These are phyloP conservation scores for Phytophthora podocarpi DNA, from an alignment of 352 stramenopile genomes.

Conservation along the genomic window DNA sequence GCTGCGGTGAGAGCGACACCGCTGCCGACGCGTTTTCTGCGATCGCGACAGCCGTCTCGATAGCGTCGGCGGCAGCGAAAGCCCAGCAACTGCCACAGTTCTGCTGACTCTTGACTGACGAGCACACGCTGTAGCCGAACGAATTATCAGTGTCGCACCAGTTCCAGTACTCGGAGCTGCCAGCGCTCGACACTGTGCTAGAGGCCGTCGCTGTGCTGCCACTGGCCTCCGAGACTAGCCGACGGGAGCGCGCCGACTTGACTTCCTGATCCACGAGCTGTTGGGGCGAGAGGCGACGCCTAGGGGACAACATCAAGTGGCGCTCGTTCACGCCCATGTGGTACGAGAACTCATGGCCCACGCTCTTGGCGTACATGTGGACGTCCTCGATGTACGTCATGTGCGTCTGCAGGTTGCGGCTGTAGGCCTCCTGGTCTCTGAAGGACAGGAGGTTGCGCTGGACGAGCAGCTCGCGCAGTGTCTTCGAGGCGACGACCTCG, in stretches of 20 bases:
- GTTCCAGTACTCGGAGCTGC: constrained; percentile 50
- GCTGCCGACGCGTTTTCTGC: constrained; percentile 58
- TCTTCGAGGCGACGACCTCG: constrained; percentile 39
- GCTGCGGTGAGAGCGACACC: constrained; percentile 77
- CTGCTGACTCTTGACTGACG: constrained; percentile 80
- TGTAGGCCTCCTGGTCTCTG: constrained; percentile 25
- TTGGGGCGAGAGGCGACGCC: constrained; percentile 53
- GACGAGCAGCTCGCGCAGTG: constrained; percentile 59
- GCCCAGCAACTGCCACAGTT: constrained; percentile 87
- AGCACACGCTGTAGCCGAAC: constrained; percentile 66
- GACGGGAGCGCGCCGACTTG: constrained; percentile 34
- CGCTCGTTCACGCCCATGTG: constrained; percentile 69
- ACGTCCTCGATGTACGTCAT: constrained; percentile 85
- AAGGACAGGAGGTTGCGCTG: constrained; percentile 37
- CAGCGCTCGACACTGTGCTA: constrained; percentile 29
- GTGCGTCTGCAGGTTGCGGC: constrained; percentile 69
- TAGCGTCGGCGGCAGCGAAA: constrained; percentile 76
- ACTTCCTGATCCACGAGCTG: constrained; percentile 67
- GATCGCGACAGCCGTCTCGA: constrained; percentile 78
- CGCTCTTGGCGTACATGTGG: constrained; percentile 52
- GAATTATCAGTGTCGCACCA: constrained; percentile 78
- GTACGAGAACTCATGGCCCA: constrained; percentile 70
- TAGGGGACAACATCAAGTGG: constrained; percentile 51
- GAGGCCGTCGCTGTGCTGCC: constrained; percentile 8
- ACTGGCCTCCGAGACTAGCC: constrained; percentile 28